Base-by-base conservation (phyloP, 1,139 yeast genomes). In the Debaryomyces udenii region DNA sequence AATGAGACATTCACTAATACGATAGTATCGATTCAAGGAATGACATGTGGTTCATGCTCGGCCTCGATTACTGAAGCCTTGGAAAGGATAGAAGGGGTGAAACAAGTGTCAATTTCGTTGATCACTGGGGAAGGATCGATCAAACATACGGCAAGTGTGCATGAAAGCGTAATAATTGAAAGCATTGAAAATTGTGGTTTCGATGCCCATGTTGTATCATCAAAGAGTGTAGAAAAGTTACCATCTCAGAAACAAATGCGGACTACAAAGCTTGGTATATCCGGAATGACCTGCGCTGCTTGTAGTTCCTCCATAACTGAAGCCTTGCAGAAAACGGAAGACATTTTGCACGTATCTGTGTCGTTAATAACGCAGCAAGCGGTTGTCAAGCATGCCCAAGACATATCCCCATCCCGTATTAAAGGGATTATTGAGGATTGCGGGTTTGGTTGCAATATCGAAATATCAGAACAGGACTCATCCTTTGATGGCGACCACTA, bases 281-380 rank as follows among this genome's bases (percentile, higher is more conserved):
- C 51, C 24, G 96, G 96, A 4, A 90, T 90, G 96, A 88, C 96
- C 4, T 90, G 96, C 56, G 86, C 93, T 2, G 78, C 94, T 0
- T 90, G 96, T 59, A 78, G 83, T 3, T 72, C 81, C 2, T 68
- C 91, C 1, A 79, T 90, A 27, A 79, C 84, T 1, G 61, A 62
- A 15, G 79, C 82, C 1, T 62, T 88, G 22, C 69, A 70, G 41
- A 50, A 56, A 1, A 34, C 76, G 4, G 59, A 61, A 0, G 89
- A 87, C 2, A 81, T 81, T 3, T 20, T 33, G 2, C 55, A 57
- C 14, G 90, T 72, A 0, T 68, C 76, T 10, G 87, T 90, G 2
- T 84, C 95, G 1, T 69, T 87, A 20, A 70, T 86, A 17, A 88
- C 96, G 0, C 91, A 85, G 53, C 81, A 81, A 41, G 96, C 90